Evolutionary conservation across 192 early-diverging fungal genomes (phyloP).

Genomic region (Coemansia sp.): DNA sequence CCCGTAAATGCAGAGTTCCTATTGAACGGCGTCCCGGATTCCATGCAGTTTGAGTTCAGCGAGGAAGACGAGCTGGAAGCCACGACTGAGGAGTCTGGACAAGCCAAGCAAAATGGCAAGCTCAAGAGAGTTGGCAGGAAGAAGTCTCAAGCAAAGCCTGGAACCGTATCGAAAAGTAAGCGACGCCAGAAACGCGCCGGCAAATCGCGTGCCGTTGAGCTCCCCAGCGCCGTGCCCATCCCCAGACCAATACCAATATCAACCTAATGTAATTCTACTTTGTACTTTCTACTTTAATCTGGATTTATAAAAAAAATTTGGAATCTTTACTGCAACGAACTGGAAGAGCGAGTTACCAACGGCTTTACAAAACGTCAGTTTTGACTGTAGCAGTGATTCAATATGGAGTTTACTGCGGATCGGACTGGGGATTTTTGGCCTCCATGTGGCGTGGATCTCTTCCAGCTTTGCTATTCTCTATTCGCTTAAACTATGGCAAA

Average conservation of each 20-base stretch:
- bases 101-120: neutral
- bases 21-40: constrained; percentile 14
- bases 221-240: constrained; percentile 25
- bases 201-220: constrained; percentile 1
- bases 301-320: constrained; percentile 4
- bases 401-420: too few species aligned
- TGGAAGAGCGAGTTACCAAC: too few species aligned
- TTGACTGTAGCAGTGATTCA: too few species aligned
- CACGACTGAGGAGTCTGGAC: neutral
- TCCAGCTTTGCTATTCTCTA: too few species aligned
- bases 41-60: constrained; percentile 5
- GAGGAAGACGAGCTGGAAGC: neutral
- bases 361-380: too few species aligned
- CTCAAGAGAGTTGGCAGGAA: constrained; percentile 24
- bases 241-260: constrained; percentile 32
- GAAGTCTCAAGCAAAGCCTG: constrained; percentile 17
- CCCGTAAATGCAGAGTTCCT: constrained; percentile 31
- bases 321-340: too few species aligned
- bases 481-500: constrained; percentile 1
- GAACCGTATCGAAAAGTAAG: constrained; percentile 3
- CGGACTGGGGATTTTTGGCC: too few species aligned
- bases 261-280: constrained; percentile 42
- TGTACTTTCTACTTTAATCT: neutral
- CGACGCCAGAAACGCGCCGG: constrained; percentile 9
- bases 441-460: too few species aligned